phyloP scores from a whole-genome alignment of 2,329 filamentous ascomycete species.

The Tolypocladium cylindrosporum region DNA sequence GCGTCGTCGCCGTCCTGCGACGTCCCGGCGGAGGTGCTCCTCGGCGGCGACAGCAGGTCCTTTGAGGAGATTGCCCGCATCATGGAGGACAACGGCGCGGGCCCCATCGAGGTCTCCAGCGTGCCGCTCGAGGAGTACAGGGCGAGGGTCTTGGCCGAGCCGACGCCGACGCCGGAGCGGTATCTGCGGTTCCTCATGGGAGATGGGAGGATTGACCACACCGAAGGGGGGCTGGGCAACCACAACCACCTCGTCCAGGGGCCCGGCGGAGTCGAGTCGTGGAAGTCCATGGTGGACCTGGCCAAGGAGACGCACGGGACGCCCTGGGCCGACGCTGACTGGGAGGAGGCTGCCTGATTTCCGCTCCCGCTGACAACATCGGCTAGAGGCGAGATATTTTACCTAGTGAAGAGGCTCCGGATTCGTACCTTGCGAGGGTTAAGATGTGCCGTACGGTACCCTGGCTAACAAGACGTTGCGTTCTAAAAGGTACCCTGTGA shows the following conservation, averaged over 20 bases:
- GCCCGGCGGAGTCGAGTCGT: slow-evolving; percentile 13
- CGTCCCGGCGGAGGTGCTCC: slow-evolving; percentile 15
- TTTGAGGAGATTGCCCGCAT: slow-evolving; percentile 13
- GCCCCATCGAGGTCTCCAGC: slow-evolving; percentile 12
- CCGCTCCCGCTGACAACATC: not conserved
- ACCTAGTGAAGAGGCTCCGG: too few species aligned
- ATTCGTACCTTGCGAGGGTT: too few species aligned
- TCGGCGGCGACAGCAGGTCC: slow-evolving; percentile 16
- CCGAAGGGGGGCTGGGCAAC: slow-evolving; percentile 11
- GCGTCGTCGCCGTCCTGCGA: slow-evolving; percentile 8
- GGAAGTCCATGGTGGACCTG: slow-evolving; percentile 16
- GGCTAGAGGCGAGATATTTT: too few species aligned
- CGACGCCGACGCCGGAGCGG: slow-evolving; percentile 11
- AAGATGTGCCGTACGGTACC: too few species aligned
- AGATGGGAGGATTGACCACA: slow-evolving; percentile 18
- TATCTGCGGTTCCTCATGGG: slow-evolving; percentile 24
- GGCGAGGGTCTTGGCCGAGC: slow-evolving; percentile 7
- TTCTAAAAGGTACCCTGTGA: not conserved
- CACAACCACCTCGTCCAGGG: slow-evolving; percentile 17
- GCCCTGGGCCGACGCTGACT: slow-evolving; percentile 11
- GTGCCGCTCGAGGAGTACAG: slow-evolving; percentile 15
- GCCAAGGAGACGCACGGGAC: slow-evolving; percentile 13
- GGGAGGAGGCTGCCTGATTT: not conserved
- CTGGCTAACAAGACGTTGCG: not conserved
- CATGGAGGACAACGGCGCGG: slow-evolving; percentile 15